A percentile compares a stretch with the other conserved stretches of the same genome.
Evolutionary conservation across 306 rosid genomes (phyloP).

Genomic region (Pueraria montana): DNA sequence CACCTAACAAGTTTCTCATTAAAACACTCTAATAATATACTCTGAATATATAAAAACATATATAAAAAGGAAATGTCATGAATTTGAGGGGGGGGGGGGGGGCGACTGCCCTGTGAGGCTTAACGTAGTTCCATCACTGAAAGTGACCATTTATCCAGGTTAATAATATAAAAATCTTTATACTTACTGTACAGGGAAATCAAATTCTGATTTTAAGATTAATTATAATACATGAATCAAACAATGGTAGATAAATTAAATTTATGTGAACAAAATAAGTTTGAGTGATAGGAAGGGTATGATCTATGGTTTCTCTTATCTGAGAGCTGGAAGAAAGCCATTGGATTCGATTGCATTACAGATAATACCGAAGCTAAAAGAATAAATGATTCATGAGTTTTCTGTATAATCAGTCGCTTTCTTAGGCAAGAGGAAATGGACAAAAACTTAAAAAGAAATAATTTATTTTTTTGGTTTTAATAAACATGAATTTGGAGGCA

Average conservation of each 20-base stretch:
- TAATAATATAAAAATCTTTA: no score
- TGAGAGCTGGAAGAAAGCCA: not conserved
- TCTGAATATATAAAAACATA: no score
- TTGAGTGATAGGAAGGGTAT: not conserved
- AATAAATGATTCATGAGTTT: not conserved
- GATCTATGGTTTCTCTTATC: constrained; percentile 16
- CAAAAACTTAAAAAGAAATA: not conserved
- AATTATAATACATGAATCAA: not conserved
- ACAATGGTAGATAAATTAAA: not conserved
- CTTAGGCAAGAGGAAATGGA: constrained; percentile 22
- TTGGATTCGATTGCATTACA: not conserved
- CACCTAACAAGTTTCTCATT: no score
- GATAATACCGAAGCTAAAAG: not conserved
- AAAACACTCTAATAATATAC: no score
- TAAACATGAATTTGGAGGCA: not conserved
- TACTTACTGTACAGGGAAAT: no score
- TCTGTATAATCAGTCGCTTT: constrained; percentile 14
- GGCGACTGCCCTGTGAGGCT: no score
- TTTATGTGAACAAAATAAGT: not conserved
- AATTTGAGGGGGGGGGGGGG: no score
- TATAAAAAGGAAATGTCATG: no score
- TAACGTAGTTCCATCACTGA: no score
- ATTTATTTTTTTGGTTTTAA: not conserved
- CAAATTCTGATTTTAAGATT: not conserved
- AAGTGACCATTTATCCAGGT: no score